Percentiles rank a stretch among this genome's conserved stretches.
Evolutionary conservation across 1,284 basidiomycete genomes (phyloP).

Genomic region (Caloboletus inedulis): DNA sequence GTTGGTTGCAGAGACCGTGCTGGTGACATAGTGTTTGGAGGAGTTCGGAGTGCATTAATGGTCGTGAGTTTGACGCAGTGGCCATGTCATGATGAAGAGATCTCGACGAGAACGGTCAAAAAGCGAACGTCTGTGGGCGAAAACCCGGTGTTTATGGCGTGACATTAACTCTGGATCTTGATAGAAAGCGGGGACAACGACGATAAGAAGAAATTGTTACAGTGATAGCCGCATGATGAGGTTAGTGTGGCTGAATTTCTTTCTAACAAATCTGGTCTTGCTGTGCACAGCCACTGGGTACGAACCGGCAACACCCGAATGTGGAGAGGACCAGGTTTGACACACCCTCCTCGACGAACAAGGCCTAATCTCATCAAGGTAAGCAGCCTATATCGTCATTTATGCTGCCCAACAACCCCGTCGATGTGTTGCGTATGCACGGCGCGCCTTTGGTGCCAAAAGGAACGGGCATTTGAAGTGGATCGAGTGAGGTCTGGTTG

Average conservation of each 20-base stretch:
- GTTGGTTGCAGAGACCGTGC: no score
- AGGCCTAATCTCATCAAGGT: slow-evolving; percentile 28
- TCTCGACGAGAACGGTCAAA: no score
- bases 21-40: no score
- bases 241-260: no score
- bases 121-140: no score
- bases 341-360: slow-evolving; percentile 24
- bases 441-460: background rate
- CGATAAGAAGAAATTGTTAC: background rate
- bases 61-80: no score
- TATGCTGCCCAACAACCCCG: background rate
- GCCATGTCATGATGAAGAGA: no score
- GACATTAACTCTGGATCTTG: no score
- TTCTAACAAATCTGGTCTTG: background rate
- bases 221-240: no score
- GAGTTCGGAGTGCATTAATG: no score
- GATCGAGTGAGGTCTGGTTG: slow-evolving; percentile 16
- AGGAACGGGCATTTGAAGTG: slow-evolving; percentile 11
- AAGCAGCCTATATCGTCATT: slow-evolving; percentile 3
- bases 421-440: background rate
- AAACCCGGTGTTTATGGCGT: no score
- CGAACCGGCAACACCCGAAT: slow-evolving; percentile 25
- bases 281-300: slow-evolving; percentile 23
- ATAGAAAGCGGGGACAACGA: no score
- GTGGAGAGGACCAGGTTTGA: background rate